Conservation (phyloP, 1,284 basidiomycete species). For the Fomitopsis betulina region DNA sequence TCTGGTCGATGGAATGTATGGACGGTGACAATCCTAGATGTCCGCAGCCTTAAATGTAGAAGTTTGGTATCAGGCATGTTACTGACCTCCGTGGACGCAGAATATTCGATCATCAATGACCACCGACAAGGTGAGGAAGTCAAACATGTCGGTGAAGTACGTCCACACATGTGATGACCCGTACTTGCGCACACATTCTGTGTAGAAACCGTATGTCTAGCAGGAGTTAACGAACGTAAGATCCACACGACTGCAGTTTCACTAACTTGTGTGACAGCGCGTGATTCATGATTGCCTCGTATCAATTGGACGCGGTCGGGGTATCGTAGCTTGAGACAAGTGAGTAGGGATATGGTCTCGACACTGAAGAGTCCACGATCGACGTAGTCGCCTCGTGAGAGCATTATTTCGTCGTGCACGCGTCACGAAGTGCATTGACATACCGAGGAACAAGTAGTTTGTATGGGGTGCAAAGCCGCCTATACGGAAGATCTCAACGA, state of each 20-base stretch:
- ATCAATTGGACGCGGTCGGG: slow-evolving; percentile 97
- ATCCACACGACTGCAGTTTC: slow-evolving; percentile 19
- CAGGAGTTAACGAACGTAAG: slow-evolving; percentile 13
- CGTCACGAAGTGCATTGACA: slow-evolving; percentile 21
- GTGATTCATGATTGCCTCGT: slow-evolving; percentile 95
- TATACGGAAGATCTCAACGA: slow-evolving; percentile 98
- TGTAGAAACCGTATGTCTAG: slow-evolving; percentile 99
- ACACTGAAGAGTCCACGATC: slow-evolving; percentile 97
- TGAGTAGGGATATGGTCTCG: slow-evolving; percentile 96
- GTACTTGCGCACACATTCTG: slow-evolving; percentile 97
- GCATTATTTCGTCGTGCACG: background rate
- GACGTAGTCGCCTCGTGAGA: slow-evolving; percentile 85
- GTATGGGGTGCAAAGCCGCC: slow-evolving; percentile 95
- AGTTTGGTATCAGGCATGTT: slow-evolving; percentile 5
- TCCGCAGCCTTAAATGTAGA: slow-evolving; percentile 7
- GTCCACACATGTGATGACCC: slow-evolving; percentile 97
- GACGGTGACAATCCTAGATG: slow-evolving; percentile 85
- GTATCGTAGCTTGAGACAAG: slow-evolving; percentile 95
- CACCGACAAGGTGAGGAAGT: slow-evolving; percentile 95
- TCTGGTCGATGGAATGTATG: slow-evolving; percentile 99
- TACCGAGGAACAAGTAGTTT: slow-evolving; percentile 96
- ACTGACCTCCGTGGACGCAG: slow-evolving; percentile 92
- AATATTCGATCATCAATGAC: slow-evolving; percentile 99
- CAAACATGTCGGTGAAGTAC: slow-evolving; percentile 99
- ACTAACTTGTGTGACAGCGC: slow-evolving; percentile 94